phyloP scores from a whole-genome alignment of 495 filamentous ascomycete genomes.

The Penicillium cosmopolitanum region DNA sequence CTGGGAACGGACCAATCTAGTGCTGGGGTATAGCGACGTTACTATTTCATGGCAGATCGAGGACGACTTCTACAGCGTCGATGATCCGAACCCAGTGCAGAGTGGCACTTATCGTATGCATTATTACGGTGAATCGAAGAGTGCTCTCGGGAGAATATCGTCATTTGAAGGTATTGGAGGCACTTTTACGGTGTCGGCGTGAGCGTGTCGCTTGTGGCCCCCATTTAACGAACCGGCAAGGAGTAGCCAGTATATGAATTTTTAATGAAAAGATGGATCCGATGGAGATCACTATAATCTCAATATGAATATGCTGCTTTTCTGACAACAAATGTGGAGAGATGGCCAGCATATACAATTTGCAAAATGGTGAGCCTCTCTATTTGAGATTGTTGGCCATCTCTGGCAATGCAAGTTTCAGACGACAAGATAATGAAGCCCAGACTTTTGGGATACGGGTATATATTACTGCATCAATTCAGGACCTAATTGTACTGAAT shows the following conservation, averaged over 20 bases:
- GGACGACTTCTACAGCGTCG: conserved; percentile 50
- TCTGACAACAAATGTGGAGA: not conserved
- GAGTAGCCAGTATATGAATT: not conserved
- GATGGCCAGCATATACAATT: too few species aligned
- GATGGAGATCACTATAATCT: not conserved
- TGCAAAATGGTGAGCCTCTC: too few species aligned
- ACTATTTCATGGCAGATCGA: conserved; percentile 79
- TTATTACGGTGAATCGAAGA: conserved; percentile 87
- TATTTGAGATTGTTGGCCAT: too few species aligned
- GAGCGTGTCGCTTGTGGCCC: not conserved
- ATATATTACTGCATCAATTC: too few species aligned
- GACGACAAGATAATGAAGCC: too few species aligned
- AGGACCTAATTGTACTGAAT: not conserved
- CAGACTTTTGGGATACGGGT: too few species aligned
- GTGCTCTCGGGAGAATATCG: conserved; percentile 64
- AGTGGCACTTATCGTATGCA: conserved; percentile 75
- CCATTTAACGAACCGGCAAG: not conserved
- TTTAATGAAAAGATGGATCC: not conserved
- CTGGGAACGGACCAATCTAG: conserved; percentile 74
- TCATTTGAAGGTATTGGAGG: conserved; percentile 77
- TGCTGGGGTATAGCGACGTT: conserved; percentile 80
- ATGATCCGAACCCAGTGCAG: conserved; percentile 41
- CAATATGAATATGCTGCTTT: too few species aligned
- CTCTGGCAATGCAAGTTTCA: too few species aligned
- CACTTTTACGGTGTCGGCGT: conserved; percentile 57